Evolutionary conservation across 1,284 basidiomycete genomes (phyloP).

Genomic region (Ceratobasidium sp.): DNA sequence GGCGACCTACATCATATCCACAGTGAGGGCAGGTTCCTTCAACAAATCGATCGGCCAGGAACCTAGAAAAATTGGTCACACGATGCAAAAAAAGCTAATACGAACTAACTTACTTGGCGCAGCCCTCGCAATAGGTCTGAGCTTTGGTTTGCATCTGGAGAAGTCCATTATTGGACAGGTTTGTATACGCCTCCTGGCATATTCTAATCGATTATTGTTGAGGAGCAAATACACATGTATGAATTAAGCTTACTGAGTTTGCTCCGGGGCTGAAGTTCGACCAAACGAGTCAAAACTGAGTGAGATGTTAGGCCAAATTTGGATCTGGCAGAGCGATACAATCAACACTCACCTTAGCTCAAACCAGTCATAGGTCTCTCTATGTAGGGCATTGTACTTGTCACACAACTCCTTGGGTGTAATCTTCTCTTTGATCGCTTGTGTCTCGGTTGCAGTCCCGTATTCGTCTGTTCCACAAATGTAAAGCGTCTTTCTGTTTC

Average conservation of each 20-base stretch:
- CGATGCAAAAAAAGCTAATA: background rate
- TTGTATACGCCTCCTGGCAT: slow-evolving; percentile 84
- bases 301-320: slow-evolving; percentile 1
- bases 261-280: slow-evolving; percentile 87
- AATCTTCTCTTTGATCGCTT: slow-evolving; percentile 92
- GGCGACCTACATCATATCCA: slow-evolving; percentile 69
- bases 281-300: slow-evolving; percentile 96
- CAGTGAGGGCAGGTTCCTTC: slow-evolving; percentile 95
- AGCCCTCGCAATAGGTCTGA: slow-evolving; percentile 93
- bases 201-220: slow-evolving; percentile 62
- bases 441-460: slow-evolving; percentile 97
- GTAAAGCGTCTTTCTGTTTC: slow-evolving; percentile 78
- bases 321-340: background rate
- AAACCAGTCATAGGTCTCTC: slow-evolving; percentile 95
- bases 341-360: slow-evolving; percentile 69
- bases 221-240: background rate
- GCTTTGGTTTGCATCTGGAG: slow-evolving; percentile 85
- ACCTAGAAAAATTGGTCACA: slow-evolving; percentile 57
- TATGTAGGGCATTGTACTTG: slow-evolving; percentile 91
- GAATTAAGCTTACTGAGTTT: slow-evolving; percentile 74
- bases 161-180: slow-evolving; percentile 77
- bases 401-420: slow-evolving; percentile 89
- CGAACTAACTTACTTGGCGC: slow-evolving; percentile 66
- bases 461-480: slow-evolving; percentile 99
- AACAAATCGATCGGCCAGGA: slow-evolving; percentile 93